A percentile compares a stretch with the other conserved stretches of the same genome.
phyloP scores from a whole-genome alignment of 2,329 filamentous ascomycete genomes.

The Sporothrix inflata region DNA sequence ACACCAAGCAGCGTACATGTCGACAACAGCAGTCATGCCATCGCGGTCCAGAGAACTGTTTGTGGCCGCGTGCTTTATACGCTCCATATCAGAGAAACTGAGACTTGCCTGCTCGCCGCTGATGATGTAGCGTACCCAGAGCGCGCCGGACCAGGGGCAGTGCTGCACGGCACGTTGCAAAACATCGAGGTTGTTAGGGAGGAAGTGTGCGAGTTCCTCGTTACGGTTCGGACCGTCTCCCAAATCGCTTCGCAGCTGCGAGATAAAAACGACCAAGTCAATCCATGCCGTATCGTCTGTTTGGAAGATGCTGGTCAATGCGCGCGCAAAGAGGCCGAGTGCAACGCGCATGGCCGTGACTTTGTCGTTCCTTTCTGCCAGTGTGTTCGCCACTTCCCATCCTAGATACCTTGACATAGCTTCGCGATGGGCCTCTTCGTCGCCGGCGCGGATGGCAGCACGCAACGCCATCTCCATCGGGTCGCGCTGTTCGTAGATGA shows the following conservation, averaged over 20 bases:
- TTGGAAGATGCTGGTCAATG: conserved; percentile 69
- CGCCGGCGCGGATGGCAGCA: conserved; percentile 58
- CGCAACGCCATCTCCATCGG: conserved; percentile 68
- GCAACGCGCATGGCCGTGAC: conserved; percentile 56
- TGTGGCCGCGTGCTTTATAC: conserved; percentile 90
- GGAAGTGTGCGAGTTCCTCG: conserved; percentile 45
- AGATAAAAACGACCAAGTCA: conserved; percentile 77
- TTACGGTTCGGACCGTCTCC: conserved; percentile 42
- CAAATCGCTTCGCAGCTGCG: conserved; percentile 48
- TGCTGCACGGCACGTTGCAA: conserved; percentile 83
- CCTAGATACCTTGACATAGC: conserved; percentile 72
- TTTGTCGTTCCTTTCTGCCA: conserved; percentile 53
- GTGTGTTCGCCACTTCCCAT: conserved; percentile 74
- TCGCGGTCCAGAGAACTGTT: conserved; percentile 82
- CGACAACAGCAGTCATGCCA: conserved; percentile 84
- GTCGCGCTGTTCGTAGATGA: conserved; percentile 66
- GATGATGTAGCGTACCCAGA: conserved; percentile 90
- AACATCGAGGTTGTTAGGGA: conserved; percentile 65
- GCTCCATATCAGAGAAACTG: conserved; percentile 78
- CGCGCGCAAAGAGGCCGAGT: conserved; percentile 75
- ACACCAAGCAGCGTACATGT: conserved; percentile 93
- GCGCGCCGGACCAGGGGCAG: conserved; percentile 86
- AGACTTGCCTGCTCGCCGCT: conserved; percentile 78
- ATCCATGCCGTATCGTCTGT: conserved; percentile 78
- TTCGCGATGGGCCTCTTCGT: conserved; percentile 57